These are phyloP conservation scores for Penicillium pulvis DNA, from an alignment of 495 filamentous ascomycete genomes.

Conservation along the genomic window DNA sequence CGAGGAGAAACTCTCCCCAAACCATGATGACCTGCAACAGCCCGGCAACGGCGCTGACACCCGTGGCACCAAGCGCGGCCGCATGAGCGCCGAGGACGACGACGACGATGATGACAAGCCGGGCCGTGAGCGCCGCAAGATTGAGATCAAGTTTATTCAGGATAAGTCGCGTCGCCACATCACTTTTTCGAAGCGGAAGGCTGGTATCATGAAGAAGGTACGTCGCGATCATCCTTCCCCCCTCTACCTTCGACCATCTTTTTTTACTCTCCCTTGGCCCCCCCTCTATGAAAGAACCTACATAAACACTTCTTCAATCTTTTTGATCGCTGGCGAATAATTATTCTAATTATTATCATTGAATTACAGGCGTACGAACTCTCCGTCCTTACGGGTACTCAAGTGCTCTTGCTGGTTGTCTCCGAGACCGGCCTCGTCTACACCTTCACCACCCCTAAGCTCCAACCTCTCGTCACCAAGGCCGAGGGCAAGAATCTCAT, in stretches of 20 bases:
- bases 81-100: constrained; percentile 88
- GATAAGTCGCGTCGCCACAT: constrained; percentile 99
- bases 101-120: constrained; percentile 99
- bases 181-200: constrained; percentile 99
- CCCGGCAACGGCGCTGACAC: constrained; percentile 61
- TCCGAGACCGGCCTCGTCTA: constrained; percentile 99
- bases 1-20: constrained; percentile 51
- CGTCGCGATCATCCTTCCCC: constrained; percentile 27
- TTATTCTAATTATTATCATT: background rate
- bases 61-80: constrained; percentile 88
- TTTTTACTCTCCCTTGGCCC: background rate
- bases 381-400: constrained; percentile 95
- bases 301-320: background rate
- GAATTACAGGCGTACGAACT: constrained; percentile 84
- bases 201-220: constrained; percentile 99
- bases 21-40: constrained; percentile 55
- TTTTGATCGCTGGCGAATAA: background rate
- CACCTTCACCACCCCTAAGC: constrained; percentile 98
- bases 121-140: constrained; percentile 97
- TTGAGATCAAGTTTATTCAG: constrained; percentile 99
- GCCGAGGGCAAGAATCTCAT: constrained; percentile 99
- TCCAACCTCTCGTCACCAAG: constrained; percentile 98
- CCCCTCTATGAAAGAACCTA: constrained; percentile 3
- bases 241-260: constrained; percentile 2
- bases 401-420: constrained; percentile 95